Percentiles rank a stretch among this genome's conserved stretches.
These are phyloP conservation scores for Obba rivulosa DNA, from an alignment of 768 basidiomycete species.

Conservation along the genomic window DNA sequence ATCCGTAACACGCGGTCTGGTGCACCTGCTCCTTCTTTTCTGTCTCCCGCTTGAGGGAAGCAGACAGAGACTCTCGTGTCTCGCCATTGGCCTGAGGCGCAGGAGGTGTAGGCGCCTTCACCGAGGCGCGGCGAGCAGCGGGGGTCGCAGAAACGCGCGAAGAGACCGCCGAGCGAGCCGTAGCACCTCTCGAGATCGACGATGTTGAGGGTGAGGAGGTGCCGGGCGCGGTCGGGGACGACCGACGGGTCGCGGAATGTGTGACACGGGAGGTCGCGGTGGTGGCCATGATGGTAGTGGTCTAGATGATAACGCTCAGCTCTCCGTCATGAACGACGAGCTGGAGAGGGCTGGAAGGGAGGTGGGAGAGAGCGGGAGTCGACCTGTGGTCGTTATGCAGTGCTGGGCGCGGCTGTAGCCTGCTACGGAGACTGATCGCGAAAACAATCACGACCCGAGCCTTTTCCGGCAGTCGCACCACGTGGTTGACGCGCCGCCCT, in stretches of 20 bases:
- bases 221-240: slow-evolving; percentile 35
- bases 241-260: slow-evolving; percentile 41
- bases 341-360: not conserved
- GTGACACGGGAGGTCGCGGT: slow-evolving; percentile 40
- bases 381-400: not conserved
- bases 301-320: not conserved
- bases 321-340: not conserved
- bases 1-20: slow-evolving; percentile 6
- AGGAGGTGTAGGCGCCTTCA: slow-evolving; percentile 38
- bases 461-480: slow-evolving; percentile 2
- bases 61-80: slow-evolving; percentile 49
- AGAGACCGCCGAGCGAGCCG: slow-evolving; percentile 61
- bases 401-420: not conserved
- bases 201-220: slow-evolving; percentile 36
- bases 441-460: slow-evolving; percentile 14
- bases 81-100: slow-evolving; percentile 38
- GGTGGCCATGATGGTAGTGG: slow-evolving; percentile 37
- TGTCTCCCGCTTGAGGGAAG: slow-evolving; percentile 68
- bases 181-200: slow-evolving; percentile 47
- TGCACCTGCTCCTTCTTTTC: slow-evolving; percentile 78
- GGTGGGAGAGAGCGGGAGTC: not conserved
- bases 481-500: slow-evolving; percentile 5
- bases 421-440: not conserved
- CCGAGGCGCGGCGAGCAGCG: slow-evolving; percentile 43
- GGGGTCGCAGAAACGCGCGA: slow-evolving; percentile 42